Percentiles rank a stretch among this genome's conserved stretches.
Evolutionary conservation across 83 land plant genomes (phyloP).

Genomic region (Diphasiastrum complanatum): DNA sequence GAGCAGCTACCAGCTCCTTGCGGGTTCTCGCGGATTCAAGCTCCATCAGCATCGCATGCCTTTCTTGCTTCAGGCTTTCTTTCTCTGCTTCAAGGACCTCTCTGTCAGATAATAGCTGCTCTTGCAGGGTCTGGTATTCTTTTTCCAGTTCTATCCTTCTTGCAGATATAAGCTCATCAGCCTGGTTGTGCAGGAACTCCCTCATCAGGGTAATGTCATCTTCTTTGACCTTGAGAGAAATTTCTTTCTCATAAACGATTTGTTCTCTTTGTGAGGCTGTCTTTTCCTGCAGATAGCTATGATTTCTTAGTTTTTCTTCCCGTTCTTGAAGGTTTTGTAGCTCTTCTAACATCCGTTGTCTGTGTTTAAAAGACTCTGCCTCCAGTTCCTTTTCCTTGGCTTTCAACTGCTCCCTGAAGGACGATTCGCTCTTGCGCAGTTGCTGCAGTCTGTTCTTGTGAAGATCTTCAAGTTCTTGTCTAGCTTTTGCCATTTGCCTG

Average conservation of each 20-base stretch:
- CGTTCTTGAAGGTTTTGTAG: conserved; percentile 20
- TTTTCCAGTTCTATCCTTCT: too few species aligned
- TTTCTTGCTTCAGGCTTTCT: too few species aligned
- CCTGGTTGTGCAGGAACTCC: conserved; percentile 12
- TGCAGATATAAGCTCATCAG: too few species aligned
- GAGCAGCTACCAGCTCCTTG: too few species aligned
- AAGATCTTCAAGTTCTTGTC: conserved; percentile 25
- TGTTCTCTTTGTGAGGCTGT: too few species aligned
- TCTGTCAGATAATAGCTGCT: too few species aligned
- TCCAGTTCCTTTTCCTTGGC: conserved; percentile 26
- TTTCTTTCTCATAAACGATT: conserved; percentile 17
- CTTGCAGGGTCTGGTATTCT: too few species aligned
- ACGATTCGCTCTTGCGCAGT: conserved; percentile 12
- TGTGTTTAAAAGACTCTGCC: conserved; percentile 18
- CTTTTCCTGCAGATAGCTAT: conserved; percentile 1
- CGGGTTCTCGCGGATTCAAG: too few species aligned
- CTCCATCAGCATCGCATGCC: too few species aligned
- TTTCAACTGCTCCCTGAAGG: conserved; percentile 16
- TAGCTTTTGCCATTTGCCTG: conserved; percentile 22
- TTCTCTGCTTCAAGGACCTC: too few species aligned
- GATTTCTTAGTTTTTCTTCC: conserved; percentile 17
- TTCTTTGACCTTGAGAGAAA: conserved; percentile 13
- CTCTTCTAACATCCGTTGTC: conserved; percentile 14
- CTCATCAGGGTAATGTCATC: conserved; percentile 11
- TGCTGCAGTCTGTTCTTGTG: conserved; percentile 15